Evolutionary conservation across 2,329 filamentous ascomycete genomes (phyloP).

Genomic region (Bipolaris cookei): DNA sequence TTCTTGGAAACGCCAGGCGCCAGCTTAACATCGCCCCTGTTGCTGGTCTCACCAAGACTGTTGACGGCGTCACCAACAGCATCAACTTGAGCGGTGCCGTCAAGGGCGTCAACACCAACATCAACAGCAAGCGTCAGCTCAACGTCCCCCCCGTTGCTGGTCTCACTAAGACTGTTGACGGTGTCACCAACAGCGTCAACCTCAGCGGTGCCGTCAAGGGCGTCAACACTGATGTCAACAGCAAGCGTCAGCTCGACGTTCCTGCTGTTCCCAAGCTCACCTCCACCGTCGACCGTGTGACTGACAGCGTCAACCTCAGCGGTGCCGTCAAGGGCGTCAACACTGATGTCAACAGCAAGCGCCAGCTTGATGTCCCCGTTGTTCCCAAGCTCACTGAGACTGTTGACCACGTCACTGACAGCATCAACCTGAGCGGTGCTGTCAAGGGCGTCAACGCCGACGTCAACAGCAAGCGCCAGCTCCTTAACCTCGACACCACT

Average conservation of each 20-base stretch:
- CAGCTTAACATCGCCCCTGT: not conserved
- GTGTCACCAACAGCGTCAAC: not conserved
- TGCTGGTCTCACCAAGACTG: not conserved
- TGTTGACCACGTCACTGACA: not conserved
- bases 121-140: not conserved
- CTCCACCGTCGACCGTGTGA: not conserved
- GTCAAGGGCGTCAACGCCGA: not conserved
- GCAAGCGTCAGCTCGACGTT: not conserved
- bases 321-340: not conserved
- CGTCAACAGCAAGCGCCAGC: not conserved
- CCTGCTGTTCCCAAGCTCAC: not conserved
- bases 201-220: not conserved
- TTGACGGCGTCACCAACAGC: not conserved
- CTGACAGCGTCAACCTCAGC: not conserved
- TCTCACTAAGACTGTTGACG: not conserved
- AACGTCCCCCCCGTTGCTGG: not conserved
- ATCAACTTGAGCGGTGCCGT: not conserved
- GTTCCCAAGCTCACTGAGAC: not conserved
- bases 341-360: not conserved
- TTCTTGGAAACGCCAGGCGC: constrained; percentile 3
- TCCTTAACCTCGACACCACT: not conserved
- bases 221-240: not conserved
- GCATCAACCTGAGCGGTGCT: not conserved
- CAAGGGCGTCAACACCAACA: not conserved
- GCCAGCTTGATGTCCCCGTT: not conserved